These are phyloP conservation scores for Penicillium arizonense DNA, from an alignment of 495 filamentous ascomycete genomes.

Conservation along the genomic window DNA sequence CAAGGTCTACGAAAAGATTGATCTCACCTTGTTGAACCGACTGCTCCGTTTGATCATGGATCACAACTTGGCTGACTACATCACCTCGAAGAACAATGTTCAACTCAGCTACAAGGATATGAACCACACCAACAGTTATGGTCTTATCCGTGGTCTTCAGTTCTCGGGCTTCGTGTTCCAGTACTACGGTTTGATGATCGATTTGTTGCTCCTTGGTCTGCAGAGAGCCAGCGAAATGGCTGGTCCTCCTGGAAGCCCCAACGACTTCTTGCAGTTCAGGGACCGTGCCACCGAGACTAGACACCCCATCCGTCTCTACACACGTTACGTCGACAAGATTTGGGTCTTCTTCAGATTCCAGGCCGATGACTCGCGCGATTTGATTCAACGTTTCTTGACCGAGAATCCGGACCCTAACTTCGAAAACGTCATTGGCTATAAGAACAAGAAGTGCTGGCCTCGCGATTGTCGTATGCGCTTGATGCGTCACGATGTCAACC, in stretches of 20 bases:
- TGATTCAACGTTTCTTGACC: slow-evolving; percentile 97
- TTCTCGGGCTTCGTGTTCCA: slow-evolving; percentile 99
- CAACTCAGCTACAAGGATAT: slow-evolving; percentile 99
- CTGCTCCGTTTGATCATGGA: slow-evolving; percentile 97
- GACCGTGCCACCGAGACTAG: slow-evolving; percentile 86
- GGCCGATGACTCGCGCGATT: slow-evolving; percentile 89
- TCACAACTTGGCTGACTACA: slow-evolving; percentile 98
- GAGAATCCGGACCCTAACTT: slow-evolving; percentile 99
- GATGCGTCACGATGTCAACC: slow-evolving; percentile 99
- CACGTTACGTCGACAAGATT: slow-evolving; percentile 95
- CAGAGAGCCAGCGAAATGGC: slow-evolving; percentile 97
- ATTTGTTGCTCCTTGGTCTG: slow-evolving; percentile 87
- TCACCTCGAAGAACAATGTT: slow-evolving; percentile 99
- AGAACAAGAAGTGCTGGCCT: slow-evolving; percentile 99
- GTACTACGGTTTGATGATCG: slow-evolving; percentile 95
- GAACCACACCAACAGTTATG: slow-evolving; percentile 99
- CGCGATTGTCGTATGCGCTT: slow-evolving; percentile 95
- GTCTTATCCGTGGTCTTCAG: slow-evolving; percentile 94
- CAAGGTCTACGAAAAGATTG: slow-evolving; percentile 99
- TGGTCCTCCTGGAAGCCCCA: slow-evolving; percentile 91
- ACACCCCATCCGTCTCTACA: slow-evolving; percentile 95
- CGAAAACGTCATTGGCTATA: slow-evolving; percentile 98
- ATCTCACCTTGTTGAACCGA: slow-evolving; percentile 92
- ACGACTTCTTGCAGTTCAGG: slow-evolving; percentile 97
- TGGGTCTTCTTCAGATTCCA: slow-evolving; percentile 97